These are phyloP conservation scores for Ceratocystis colombiana DNA, from an alignment of 2,329 filamentous ascomycete genomes.

Conservation along the genomic window DNA sequence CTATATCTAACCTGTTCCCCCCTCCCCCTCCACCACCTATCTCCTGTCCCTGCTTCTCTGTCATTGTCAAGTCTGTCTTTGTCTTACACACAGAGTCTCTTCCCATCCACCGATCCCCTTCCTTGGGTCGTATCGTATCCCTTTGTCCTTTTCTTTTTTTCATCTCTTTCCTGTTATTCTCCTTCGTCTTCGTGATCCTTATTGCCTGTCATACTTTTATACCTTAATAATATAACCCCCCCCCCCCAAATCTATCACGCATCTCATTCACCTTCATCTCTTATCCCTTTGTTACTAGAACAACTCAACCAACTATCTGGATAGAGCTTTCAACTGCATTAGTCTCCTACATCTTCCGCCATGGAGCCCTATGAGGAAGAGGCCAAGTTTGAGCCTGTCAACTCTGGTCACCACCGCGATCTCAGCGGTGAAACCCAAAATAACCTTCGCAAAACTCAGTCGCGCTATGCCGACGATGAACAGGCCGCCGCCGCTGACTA, in stretches of 20 bases:
- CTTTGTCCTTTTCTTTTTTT: not conserved
- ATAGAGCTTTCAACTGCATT: not conserved
- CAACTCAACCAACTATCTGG: no score
- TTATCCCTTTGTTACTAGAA: no score
- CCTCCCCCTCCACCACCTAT: not conserved
- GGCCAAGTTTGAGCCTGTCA: constrained; percentile 8
- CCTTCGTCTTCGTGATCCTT: not conserved
- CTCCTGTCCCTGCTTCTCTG: not conserved
- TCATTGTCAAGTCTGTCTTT: constrained; percentile 7
- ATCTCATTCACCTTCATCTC: not conserved
- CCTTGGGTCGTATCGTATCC: not conserved
- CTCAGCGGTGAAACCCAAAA: constrained; percentile 14
- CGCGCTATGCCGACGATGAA: constrained; percentile 9
- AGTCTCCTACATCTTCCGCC: not conserved
- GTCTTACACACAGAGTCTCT: constrained; percentile 1
- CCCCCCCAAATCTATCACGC: not conserved
- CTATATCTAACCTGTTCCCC: not conserved
- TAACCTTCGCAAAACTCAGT: not conserved
- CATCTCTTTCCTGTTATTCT: not conserved
- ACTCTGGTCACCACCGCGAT: not conserved
- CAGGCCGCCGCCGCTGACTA: constrained; percentile 21
- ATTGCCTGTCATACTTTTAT: not conserved
- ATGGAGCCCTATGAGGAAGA: constrained; percentile 16
- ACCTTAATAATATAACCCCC: constrained; percentile 5
- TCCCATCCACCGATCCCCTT: not conserved